Evolutionary conservation across 1,284 basidiomycete species (phyloP).

Genomic region (Pisolithus thermaeus): DNA sequence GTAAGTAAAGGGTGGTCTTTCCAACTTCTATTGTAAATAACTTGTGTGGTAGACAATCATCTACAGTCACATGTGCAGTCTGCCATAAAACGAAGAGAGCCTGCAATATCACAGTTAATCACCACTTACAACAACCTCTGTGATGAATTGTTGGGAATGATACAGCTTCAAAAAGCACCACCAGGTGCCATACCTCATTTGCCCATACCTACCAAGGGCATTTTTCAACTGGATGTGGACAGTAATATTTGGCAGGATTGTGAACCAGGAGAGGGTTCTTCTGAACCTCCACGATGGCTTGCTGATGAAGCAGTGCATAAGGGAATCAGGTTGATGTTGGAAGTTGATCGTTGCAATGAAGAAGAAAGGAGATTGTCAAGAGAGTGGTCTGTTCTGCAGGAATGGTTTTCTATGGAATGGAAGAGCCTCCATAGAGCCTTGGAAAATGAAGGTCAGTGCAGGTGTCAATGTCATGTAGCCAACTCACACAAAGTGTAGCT

Average conservation of each 20-base stretch:
- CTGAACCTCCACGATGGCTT: neutral
- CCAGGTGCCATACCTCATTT: neutral
- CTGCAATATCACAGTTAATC: neutral
- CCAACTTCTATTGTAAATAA: neutral
- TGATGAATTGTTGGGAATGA: neutral
- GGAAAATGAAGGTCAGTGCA: too few relatives aligned
- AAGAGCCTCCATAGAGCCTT: too few relatives aligned
- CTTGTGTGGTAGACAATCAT: constrained; percentile 1
- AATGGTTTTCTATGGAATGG: too few relatives aligned
- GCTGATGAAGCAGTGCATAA: neutral
- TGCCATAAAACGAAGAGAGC: constrained; percentile 2
- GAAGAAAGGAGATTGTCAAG: too few relatives aligned
- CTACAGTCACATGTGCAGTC: constrained; percentile 1
- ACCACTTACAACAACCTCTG: neutral
- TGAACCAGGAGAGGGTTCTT: constrained; percentile 25
- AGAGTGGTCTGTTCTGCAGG: too few relatives aligned
- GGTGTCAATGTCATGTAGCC: too few relatives aligned
- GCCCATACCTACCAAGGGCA: constrained; percentile 3
- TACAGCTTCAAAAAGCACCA: constrained; percentile 1
- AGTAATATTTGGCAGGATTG: constrained; percentile 5
- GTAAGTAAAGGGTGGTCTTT: constrained; percentile 3
- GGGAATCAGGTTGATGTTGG: neutral
- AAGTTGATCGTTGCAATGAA: neutral
- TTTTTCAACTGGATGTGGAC: constrained; percentile 25
- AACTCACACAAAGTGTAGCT: too few relatives aligned